Conservation (phyloP, 2,329 filamentous ascomycete species). For the Chrysosphaeria jannelii region DNA sequence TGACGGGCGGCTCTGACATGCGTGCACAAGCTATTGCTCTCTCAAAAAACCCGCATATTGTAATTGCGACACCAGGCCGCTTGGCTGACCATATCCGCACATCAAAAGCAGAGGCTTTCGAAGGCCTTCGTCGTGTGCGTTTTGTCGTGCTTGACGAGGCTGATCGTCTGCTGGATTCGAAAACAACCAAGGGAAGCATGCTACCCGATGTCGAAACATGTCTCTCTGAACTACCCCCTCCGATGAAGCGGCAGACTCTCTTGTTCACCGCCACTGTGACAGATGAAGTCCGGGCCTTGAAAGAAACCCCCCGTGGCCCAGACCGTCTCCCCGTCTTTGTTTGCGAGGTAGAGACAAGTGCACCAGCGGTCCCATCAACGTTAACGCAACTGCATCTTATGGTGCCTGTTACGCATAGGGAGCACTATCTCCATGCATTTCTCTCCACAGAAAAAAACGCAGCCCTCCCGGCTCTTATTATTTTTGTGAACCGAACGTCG, state of each 20-base stretch:
- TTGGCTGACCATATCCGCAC: slow-evolving; percentile 79
- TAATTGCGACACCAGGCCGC: slow-evolving; percentile 81
- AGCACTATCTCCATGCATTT: slow-evolving; percentile 79
- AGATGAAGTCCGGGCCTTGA: slow-evolving; percentile 63
- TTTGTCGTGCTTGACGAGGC: slow-evolving; percentile 91
- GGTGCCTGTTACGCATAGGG: slow-evolving; percentile 71
- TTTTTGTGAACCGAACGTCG: slow-evolving; percentile 79
- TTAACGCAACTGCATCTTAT: slow-evolving; percentile 65
- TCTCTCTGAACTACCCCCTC: slow-evolving; percentile 48
- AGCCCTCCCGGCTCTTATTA: slow-evolving; percentile 58
- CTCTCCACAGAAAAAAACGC: slow-evolving; percentile 50
- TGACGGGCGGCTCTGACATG: slow-evolving; percentile 87
- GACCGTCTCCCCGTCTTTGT: slow-evolving; percentile 57
- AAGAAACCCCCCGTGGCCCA: slow-evolving; percentile 38
- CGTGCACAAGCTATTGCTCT: slow-evolving; percentile 64
- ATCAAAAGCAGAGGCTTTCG: slow-evolving; percentile 73
- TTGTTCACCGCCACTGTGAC: slow-evolving; percentile 93
- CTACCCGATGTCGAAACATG: slow-evolving; percentile 81
- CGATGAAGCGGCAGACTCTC: slow-evolving; percentile 59
- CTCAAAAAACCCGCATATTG: slow-evolving; percentile 54
- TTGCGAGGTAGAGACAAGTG: slow-evolving; percentile 56
- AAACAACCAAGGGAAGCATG: slow-evolving; percentile 44
- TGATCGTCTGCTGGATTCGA: slow-evolving; percentile 44
- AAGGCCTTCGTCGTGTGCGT: slow-evolving; percentile 45
- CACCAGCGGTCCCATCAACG: slow-evolving; percentile 48